These are phyloP conservation scores for Dendrobium nobile DNA, from an alignment of 106 monocot genomes.

Conservation along the genomic window DNA sequence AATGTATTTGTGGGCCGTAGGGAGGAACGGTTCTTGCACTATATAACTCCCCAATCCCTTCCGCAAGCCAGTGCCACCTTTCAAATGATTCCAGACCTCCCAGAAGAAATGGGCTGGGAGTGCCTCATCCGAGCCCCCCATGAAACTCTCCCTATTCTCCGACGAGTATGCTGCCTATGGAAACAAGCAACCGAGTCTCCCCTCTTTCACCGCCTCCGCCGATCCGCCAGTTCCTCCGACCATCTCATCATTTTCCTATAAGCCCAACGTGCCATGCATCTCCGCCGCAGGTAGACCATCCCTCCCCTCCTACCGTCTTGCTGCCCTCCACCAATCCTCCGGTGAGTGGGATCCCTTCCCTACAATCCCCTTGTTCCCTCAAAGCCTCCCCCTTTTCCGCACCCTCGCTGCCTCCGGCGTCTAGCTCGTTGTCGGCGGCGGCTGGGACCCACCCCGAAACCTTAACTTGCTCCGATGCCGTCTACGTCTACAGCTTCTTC, in stretches of 20 bases:
- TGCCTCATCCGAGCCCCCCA: constrained; percentile 42
- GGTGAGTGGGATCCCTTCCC: constrained; percentile 23
- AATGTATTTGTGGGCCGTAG: too few species aligned
- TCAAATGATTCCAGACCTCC: constrained; percentile 42
- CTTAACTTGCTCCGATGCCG: constrained; percentile 20
- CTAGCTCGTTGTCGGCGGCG: constrained; percentile 32
- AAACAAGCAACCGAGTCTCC: constrained; percentile 22
- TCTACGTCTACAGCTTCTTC: constrained; percentile 31
- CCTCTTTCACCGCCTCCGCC: constrained; percentile 33
- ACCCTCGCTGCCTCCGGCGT: constrained; percentile 12
- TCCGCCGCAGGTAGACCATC: not conserved
- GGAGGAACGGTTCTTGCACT: too few species aligned
- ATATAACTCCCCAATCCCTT: too few species aligned
- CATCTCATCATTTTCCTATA: constrained; percentile 28
- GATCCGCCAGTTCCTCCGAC: constrained; percentile 3
- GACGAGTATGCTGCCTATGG: constrained; percentile 43
- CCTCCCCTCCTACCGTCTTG: constrained; percentile 17
- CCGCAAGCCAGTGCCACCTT: too few species aligned
- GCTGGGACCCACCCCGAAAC: constrained; percentile 48
- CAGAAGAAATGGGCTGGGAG: constrained; percentile 51
- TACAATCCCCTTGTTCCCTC: constrained; percentile 13
- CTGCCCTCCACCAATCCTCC: constrained; percentile 21
- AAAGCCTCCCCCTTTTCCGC: constrained; percentile 37
- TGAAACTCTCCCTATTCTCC: constrained; percentile 16
- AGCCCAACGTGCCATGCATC: constrained; percentile 17